phyloP scores from a whole-genome alignment of 306 rosid genomes.

The Medicago ruthenica region DNA sequence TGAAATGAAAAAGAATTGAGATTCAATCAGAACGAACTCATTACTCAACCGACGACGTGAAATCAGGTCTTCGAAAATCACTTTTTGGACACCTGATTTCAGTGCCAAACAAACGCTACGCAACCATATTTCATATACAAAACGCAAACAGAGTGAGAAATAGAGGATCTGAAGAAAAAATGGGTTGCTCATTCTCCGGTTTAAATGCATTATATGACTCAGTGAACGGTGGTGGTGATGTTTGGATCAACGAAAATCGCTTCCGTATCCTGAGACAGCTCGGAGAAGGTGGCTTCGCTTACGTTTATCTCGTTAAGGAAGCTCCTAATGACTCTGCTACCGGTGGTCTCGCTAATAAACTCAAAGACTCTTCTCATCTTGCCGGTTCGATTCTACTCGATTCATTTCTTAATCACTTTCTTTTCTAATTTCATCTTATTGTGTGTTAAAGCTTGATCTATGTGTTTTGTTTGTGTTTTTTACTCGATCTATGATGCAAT shows the following conservation, averaged over 20 bases:
- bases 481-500: constrained; percentile 11
- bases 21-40: constrained; percentile 17
- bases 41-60: constrained; percentile 43
- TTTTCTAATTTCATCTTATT: neutral
- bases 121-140: constrained; percentile 33
- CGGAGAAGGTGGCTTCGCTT: constrained; percentile 99
- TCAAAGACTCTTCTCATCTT: constrained; percentile 77
- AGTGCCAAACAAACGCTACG: neutral
- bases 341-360: constrained; percentile 66
- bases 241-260: constrained; percentile 96
- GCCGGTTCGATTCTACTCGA: constrained; percentile 61
- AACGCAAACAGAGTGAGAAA: neutral
- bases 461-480: constrained; percentile 16
- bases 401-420: neutral
- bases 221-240: constrained; percentile 93
- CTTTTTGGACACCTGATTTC: constrained; percentile 53
- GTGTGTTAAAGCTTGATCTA: constrained; percentile 45
- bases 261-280: constrained; percentile 92
- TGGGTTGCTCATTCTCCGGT: constrained; percentile 98
- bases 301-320: constrained; percentile 85
- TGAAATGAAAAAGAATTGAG: neutral
- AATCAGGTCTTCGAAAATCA: constrained; percentile 60
- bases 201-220: constrained; percentile 87
- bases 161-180: constrained; percentile 23
- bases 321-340: constrained; percentile 55